Evolutionary conservation across 2,329 filamentous ascomycete genomes (phyloP), one percentile per base, ranked within the genome.

Genomic region (Claviceps purpurea): DNA sequence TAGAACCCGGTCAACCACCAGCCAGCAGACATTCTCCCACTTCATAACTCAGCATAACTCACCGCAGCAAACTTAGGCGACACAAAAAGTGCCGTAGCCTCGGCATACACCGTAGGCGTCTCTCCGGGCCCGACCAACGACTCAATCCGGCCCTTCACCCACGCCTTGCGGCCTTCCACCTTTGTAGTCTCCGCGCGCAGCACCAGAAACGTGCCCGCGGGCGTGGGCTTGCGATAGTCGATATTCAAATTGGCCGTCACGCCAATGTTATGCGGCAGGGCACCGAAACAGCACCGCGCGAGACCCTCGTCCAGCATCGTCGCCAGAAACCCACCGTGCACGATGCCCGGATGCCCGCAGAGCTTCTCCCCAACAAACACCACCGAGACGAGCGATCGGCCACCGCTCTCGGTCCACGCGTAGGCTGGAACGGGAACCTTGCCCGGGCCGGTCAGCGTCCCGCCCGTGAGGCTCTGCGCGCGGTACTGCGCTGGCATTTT

Each of bases 81-180:
- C 61, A 97, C 78, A 65, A 95, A 97, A 59, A 98, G 69, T 2
- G 85, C 89, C 63, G 85, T 85, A 0, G 88, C 91, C 69, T 94
- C 87, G 7, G 85, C 89, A 54, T 96, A 67, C 47, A 90, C 76
- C 16, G 76, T 69, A 1, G 83, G 82, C 59, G 76, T 73, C 67
- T 83, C 77, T 8, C 80, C 79, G 38, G 59, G 71, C 72, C 75
- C 54, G 7, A 79, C 78, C 55, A 97, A 69, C 52, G 87, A 84
- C 76, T 95, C 89, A 60, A 97, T 83, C 59, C 81, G 79, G 1
- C 89, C 93, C 69, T 87, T 84, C 1, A 96, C 89, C 89, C 89
- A 96, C 13, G 89, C 91, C 73, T 97, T 97, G 56, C 93, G 77
- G 1, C 93, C 91, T 64, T 97, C 89, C 1, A 91, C 86, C 71